Conservation (phyloP, 805 yeast genomes). For the Teunomyces cretensis region DNA sequence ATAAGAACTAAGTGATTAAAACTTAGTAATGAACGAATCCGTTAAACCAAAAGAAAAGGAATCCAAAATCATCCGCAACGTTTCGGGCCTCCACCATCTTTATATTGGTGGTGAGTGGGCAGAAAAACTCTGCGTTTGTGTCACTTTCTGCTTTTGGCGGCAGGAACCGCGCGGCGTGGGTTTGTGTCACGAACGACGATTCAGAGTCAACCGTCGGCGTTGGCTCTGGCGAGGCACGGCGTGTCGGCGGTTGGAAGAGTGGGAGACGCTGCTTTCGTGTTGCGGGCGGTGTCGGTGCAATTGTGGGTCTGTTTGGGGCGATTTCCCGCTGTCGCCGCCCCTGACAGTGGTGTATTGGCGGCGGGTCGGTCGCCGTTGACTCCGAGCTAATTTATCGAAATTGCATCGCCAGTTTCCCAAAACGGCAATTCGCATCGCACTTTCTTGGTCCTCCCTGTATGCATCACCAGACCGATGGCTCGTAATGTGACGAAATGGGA, state of each 20-base stretch:
- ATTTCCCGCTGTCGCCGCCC: too few relatives aligned
- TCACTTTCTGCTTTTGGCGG: background rate
- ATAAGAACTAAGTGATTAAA: constrained; percentile 1
- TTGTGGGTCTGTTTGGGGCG: too few relatives aligned
- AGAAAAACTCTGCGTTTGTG: constrained; percentile 6
- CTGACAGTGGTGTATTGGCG: background rate
- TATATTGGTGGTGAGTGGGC: constrained; percentile 2
- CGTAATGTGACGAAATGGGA: too few relatives aligned
- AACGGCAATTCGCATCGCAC: background rate
- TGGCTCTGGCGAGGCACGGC: too few relatives aligned
- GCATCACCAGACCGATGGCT: background rate
- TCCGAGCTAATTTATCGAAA: background rate
- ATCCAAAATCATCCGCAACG: too few relatives aligned
- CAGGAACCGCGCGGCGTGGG: background rate
- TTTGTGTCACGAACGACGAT: background rate
- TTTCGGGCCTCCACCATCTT: too few relatives aligned
- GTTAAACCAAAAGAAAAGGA: constrained; percentile 21
- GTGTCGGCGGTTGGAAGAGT: too few relatives aligned
- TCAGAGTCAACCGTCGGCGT: background rate
- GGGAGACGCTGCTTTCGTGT: too few relatives aligned
- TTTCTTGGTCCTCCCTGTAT: background rate
- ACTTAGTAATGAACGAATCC: constrained; percentile 27
- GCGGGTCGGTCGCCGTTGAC: background rate
- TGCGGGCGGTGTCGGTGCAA: too few relatives aligned
- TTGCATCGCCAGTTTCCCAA: background rate